phyloP scores from a whole-genome alignment of 805 yeast species.

The Lachancea dasiensis region DNA sequence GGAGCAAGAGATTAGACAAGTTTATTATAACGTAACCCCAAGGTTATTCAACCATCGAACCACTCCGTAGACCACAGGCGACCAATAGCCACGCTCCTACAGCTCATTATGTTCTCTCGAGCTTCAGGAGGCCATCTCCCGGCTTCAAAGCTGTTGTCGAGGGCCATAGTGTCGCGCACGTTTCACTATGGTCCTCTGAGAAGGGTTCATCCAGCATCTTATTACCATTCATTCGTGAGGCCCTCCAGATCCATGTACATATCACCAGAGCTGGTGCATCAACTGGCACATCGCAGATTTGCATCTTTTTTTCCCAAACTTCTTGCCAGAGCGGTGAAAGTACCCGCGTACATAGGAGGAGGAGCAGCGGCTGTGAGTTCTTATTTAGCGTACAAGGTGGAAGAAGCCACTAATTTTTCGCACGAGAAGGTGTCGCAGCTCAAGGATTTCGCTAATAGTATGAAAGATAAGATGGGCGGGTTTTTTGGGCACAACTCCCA shows the following conservation, averaged over 20 bases:
- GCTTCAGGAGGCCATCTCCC: neutral
- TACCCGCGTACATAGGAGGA: slow-evolving; percentile 84
- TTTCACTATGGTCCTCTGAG: slow-evolving; percentile 6
- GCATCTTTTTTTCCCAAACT: slow-evolving; percentile 44
- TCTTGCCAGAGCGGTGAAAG: slow-evolving; percentile 46
- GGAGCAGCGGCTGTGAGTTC: slow-evolving; percentile 93
- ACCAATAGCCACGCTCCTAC: neutral
- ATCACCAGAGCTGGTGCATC: slow-evolving; percentile 15
- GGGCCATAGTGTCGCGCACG: slow-evolving; percentile 2
- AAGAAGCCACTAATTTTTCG: slow-evolving; percentile 72
- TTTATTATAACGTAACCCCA: too few relatives aligned
- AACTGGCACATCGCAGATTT: slow-evolving; percentile 20
- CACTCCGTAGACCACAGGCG: neutral
- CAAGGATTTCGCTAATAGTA: slow-evolving; percentile 54
- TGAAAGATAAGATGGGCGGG: slow-evolving; percentile 38
- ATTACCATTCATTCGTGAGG: slow-evolving; percentile 20
- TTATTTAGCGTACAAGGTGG: slow-evolving; percentile 85
- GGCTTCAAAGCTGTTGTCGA: neutral
- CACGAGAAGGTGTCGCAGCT: slow-evolving; percentile 57
- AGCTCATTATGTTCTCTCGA: neutral
- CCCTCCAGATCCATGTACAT: slow-evolving; percentile 16
- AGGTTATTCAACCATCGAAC: too few relatives aligned
- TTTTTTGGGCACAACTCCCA: slow-evolving; percentile 32
- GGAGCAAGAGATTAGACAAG: too few relatives aligned
- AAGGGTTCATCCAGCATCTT: slow-evolving; percentile 11